Percentiles rank a stretch among this genome's conserved stretches.
Conservation (phyloP, 805 yeast genomes). For the Candida mattraensis region DNA sequence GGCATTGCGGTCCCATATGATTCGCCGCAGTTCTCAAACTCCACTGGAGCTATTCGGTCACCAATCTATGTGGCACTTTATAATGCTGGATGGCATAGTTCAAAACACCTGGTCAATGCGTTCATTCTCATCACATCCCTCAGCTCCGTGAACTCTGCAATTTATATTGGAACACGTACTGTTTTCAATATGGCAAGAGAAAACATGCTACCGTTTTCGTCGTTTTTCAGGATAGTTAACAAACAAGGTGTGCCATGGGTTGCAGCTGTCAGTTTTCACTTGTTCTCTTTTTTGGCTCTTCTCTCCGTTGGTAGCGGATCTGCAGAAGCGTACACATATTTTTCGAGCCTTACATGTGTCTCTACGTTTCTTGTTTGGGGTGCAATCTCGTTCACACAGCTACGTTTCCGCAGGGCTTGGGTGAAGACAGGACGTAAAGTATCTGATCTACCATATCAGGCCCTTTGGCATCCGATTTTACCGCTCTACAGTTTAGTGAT, state of each 20-base stretch:
- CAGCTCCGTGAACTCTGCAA: constrained; percentile 68
- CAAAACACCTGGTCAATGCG: constrained; percentile 57
- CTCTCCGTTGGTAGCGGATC: constrained; percentile 61
- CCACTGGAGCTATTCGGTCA: constrained; percentile 42
- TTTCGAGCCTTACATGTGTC: constrained; percentile 64
- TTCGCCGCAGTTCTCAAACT: constrained; percentile 44
- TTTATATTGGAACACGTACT: constrained; percentile 68
- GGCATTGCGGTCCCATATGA: constrained; percentile 62
- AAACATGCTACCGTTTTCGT: constrained; percentile 40
- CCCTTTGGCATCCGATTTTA: constrained; percentile 51
- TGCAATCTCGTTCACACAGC: constrained; percentile 51
- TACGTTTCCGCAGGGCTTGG: constrained; percentile 57
- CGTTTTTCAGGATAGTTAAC: constrained; percentile 49
- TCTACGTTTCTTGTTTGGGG: constrained; percentile 72
- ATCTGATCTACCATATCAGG: constrained; percentile 52
- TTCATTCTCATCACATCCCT: constrained; percentile 62
- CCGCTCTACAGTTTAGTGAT: constrained; percentile 50
- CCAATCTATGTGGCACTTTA: constrained; percentile 50
- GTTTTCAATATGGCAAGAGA: constrained; percentile 62
- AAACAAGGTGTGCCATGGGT: constrained; percentile 62
- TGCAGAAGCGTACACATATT: constrained; percentile 56
- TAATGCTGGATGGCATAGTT: constrained; percentile 52
- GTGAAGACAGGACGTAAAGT: constrained; percentile 39
- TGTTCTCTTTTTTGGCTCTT: constrained; percentile 54
- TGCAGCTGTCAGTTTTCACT: constrained; percentile 54